These are phyloP conservation scores for Elongisporangium senticosum DNA, from an alignment of 352 stramenopile species.

Conservation along the genomic window DNA sequence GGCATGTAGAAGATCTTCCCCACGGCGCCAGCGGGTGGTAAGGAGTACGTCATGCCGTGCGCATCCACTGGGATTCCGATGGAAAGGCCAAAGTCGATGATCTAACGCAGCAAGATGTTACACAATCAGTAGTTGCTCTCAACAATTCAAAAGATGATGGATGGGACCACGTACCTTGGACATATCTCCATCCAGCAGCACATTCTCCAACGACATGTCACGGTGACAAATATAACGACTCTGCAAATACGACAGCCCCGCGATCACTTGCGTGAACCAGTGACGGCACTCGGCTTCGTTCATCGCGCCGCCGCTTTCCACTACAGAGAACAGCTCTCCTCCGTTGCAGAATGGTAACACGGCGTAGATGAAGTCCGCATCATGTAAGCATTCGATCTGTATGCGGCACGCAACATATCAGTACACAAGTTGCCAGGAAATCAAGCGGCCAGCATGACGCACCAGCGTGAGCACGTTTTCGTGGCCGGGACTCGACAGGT, in stretches of 20 bases:
- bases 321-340: constrained; percentile 77
- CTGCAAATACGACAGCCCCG: constrained; percentile 75
- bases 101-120: constrained; percentile 26
- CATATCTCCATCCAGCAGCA: constrained; percentile 74
- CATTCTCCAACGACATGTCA: constrained; percentile 86
- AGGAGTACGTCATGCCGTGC: constrained; percentile 81
- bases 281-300: constrained; percentile 69
- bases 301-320: constrained; percentile 78
- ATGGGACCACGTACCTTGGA: constrained; percentile 48
- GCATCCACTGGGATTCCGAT: constrained; percentile 83
- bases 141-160: background rate
- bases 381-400: constrained; percentile 79
- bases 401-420: background rate
- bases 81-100: constrained; percentile 82
- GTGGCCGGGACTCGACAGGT: constrained; percentile 72
- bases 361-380: constrained; percentile 81
- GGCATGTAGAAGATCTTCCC: constrained; percentile 91
- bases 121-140: background rate
- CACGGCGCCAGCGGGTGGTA: constrained; percentile 72
- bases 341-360: constrained; percentile 84
- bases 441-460: constrained; percentile 5
- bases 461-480: constrained; percentile 82
- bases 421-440: background rate
- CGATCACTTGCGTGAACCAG: constrained; percentile 82
- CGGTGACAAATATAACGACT: constrained; percentile 83